These are phyloP conservation scores for Sechiopsis laciniata DNA, from an alignment of 306 rosid species.

Conservation along the genomic window DNA sequence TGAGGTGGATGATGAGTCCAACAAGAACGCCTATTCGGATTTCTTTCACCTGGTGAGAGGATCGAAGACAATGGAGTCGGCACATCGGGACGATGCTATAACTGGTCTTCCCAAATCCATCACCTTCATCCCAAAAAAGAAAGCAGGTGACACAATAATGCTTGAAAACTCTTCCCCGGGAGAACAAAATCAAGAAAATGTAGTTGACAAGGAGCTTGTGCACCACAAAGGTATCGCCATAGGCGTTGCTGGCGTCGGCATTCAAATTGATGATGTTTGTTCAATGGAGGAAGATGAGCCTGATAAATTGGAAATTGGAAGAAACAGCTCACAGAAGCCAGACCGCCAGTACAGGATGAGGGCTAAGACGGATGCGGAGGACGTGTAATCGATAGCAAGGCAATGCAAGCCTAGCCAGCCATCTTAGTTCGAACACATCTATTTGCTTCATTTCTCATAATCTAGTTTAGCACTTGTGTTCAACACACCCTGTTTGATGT, in stretches of 20 bases:
- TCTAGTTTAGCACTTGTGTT: not conserved
- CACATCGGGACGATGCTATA: constrained; percentile 30
- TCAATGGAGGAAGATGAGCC: constrained; percentile 92
- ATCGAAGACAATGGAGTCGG: constrained; percentile 33
- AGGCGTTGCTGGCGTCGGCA: constrained; percentile 41
- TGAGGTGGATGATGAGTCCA: constrained; percentile 65
- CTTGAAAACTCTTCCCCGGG: constrained; percentile 34
- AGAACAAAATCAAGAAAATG: constrained; percentile 36
- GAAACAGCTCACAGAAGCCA: constrained; percentile 37
- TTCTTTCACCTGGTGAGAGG: constrained; percentile 44
- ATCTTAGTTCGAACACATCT: not conserved
- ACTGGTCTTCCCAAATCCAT: constrained; percentile 49
- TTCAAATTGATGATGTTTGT: constrained; percentile 47
- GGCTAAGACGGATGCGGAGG: constrained; percentile 25
- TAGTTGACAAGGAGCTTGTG: too few species aligned
- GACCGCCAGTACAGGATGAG: constrained; percentile 66
- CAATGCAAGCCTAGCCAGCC: too few species aligned
- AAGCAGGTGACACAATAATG: constrained; percentile 52
- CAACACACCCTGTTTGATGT: not conserved
- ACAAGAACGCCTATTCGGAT: constrained; percentile 71
- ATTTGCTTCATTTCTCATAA: not conserved
- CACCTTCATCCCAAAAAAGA: constrained; percentile 74
- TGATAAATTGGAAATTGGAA: constrained; percentile 30
- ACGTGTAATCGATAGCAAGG: constrained; percentile 5
- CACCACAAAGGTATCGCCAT: constrained; percentile 35